Evolutionary conservation across 75 land plant species (phyloP), one percentile per base, ranked within the genome.

Genomic region (Larix kaempferi): DNA sequence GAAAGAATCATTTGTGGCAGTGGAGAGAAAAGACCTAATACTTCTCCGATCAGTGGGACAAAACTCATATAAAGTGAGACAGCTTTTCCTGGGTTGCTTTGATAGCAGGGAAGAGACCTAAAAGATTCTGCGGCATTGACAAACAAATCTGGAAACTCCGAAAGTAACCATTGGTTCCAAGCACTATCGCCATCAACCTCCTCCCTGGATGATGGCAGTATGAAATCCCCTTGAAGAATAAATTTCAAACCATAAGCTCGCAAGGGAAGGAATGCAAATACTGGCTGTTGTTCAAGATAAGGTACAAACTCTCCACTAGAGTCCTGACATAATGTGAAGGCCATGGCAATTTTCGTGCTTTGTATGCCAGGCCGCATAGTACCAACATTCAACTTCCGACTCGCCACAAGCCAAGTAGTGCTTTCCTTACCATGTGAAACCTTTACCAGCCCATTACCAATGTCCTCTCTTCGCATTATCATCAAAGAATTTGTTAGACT

Each of bases 91-190:
- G 82, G 87, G 75, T 77, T 84, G 1, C 62, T 80, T 65, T 74
- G 77, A 77, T 87, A 87, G 78, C 92, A 92, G 35, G 88, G 82
- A 57, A 94, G 81, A 57, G 71, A 74, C 78, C 89, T 94, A 77
- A 94, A 96, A 1, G 90, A 82, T 19, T 78, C 85, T 65, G 83
- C 82, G 23, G 95, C 88, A 74, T 60, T 64, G 26, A 92, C 82
- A 81, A 91, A 94, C 37, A 90, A 78, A 26, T 77, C 80, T 23
- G 99, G 99, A 62, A 90, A 87, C 67, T 94, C 93, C 11, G 97
- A 90, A 57, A 91, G 86, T 59, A 96, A 82, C 99, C 99, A 96
- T 82, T 96, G 97, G 56, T 96, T 96, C 99, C 99, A 96, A 57
- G 90, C 89, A 78, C 93, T 94, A 74, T 90, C 82, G 35, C 89